Base-by-base conservation (phyloP, 2,329 filamentous ascomycete genomes). In the Rhytidhysteron rufulum region DNA sequence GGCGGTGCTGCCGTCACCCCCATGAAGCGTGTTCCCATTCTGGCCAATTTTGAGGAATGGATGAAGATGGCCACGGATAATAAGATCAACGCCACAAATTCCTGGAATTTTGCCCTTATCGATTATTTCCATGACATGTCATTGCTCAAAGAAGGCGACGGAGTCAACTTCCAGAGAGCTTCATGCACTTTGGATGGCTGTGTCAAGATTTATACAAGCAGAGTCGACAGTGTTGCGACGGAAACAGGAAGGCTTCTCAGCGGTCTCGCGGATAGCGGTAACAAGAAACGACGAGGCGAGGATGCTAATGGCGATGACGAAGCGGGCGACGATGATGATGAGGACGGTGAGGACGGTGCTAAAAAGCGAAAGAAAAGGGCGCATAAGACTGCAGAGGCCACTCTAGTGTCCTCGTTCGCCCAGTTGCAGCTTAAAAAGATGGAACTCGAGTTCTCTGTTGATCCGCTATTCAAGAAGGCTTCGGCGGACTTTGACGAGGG, bases 11-110 rank as follows among this genome's bases (percentile, higher is more conserved):
- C 85, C 27, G 85, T 95, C 39, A 96, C 93, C 44, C 93, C 91
- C 39, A 91, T 95, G 85, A 95, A 95, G 76, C 86, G 90, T 45
- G 88, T 58, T 20, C 93, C 93, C 1, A 86, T 98, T 54, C 74
- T 98, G 40, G 93, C 93, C 58, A 98, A 98, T 68, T 98, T 97
- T 57, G 93, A 98, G 66, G 93, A 98, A 65, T 97, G 91, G 93
- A 97, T 98, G 89, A 98, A 97, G 76, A 95, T 98, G 89, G 93
- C 93, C 2, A 97, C 93, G 13, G 93, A 98, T 72, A 98, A 98
- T 57, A 76, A 75, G 63, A 98, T 98, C 75, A 98, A 97, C 63
- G 91, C 93, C 35, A 82, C 85, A 44, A 98, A 98, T 67, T 96
- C 90, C 21, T 98, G 93, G 93, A 97, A 97, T 66, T 97, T 98